A percentile compares a stretch with the other conserved stretches of the same genome.
phyloP scores from a whole-genome alignment of 257 asterid genomes.

The Parsonsia alboflavescens region DNA sequence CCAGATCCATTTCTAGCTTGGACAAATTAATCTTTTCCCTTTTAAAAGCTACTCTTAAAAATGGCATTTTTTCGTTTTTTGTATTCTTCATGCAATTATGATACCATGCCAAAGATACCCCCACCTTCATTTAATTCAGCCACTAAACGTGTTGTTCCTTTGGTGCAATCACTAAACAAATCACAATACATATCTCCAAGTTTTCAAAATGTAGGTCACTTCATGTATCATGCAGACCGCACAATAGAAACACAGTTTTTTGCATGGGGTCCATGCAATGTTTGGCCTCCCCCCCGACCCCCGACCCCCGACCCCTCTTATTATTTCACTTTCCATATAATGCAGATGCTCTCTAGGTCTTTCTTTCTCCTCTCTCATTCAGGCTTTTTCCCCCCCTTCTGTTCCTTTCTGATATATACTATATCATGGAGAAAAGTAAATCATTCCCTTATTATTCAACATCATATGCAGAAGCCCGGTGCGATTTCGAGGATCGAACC shows the following conservation, averaged over 20 bases:
- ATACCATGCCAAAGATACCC: neutral
- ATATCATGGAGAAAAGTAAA: slow-evolving; percentile 63
- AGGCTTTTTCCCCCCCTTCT: neutral
- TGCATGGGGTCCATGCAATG: slow-evolving; percentile 41
- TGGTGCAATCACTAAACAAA: slow-evolving; percentile 2
- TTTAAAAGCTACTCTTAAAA: too few species aligned
- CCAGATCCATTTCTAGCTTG: too few species aligned
- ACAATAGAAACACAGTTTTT: slow-evolving; percentile 34
- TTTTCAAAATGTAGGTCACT: slow-evolving; percentile 35
- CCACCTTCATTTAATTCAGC: slow-evolving; percentile 13
- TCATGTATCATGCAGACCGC: slow-evolving; percentile 70
- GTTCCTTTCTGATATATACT: neutral
- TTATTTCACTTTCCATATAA: neutral
- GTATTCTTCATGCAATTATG: neutral
- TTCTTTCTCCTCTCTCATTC: slow-evolving; percentile 19
- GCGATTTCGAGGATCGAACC: slow-evolving; percentile 60
- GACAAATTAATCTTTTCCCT: too few species aligned
- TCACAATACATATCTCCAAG: neutral
- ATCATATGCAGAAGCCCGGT: slow-evolving; percentile 63
- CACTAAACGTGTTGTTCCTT: slow-evolving; percentile 1
- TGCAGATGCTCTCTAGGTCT: neutral
- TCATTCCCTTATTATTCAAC: slow-evolving; percentile 70
- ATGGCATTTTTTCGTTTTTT: neutral
- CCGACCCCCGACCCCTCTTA: neutral
- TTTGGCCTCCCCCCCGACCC: neutral